Evolutionary conservation across 345 rosid genomes (phyloP).

Genomic region (Pseudoturritis turrita): DNA sequence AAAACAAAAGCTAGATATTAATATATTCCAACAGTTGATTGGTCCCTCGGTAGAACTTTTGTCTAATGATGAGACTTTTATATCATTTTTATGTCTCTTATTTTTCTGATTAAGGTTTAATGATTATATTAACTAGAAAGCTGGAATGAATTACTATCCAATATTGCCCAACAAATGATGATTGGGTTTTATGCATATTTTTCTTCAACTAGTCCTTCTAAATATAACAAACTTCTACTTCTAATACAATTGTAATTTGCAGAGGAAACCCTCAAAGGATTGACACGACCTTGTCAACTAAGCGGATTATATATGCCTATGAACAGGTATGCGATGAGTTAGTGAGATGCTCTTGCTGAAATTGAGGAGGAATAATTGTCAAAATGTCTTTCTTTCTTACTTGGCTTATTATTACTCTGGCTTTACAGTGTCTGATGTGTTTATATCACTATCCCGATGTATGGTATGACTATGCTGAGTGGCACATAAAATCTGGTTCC

Average conservation of each 20-base stretch:
- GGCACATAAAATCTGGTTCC: slow-evolving; percentile 89
- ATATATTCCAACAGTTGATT: neutral
- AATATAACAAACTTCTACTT: neutral
- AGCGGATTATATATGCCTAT: slow-evolving; percentile 77
- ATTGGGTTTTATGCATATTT: neutral
- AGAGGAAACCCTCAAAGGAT: slow-evolving; percentile 97
- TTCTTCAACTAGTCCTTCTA: neutral
- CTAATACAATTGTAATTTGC: slow-evolving; percentile 27
- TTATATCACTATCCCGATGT: slow-evolving; percentile 89
- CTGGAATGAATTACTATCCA: neutral
- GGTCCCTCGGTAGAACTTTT: neutral
- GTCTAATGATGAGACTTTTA: neutral
- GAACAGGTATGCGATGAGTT: slow-evolving; percentile 64
- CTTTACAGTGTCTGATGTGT: slow-evolving; percentile 84
- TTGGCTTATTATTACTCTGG: slow-evolving; percentile 20
- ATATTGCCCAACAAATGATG: neutral
- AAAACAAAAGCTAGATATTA: neutral
- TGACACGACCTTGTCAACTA: slow-evolving; percentile 65
- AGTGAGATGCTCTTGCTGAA: slow-evolving; percentile 10
- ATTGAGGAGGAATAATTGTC: neutral
- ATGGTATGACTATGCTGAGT: slow-evolving; percentile 94
- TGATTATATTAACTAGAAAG: slow-evolving; percentile 2
- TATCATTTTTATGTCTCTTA: neutral
- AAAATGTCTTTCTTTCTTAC: neutral
- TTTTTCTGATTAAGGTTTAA: neutral